These are phyloP conservation scores for Pythium phragmitis DNA, from an alignment of 352 stramenopile genomes.

Conservation along the genomic window DNA sequence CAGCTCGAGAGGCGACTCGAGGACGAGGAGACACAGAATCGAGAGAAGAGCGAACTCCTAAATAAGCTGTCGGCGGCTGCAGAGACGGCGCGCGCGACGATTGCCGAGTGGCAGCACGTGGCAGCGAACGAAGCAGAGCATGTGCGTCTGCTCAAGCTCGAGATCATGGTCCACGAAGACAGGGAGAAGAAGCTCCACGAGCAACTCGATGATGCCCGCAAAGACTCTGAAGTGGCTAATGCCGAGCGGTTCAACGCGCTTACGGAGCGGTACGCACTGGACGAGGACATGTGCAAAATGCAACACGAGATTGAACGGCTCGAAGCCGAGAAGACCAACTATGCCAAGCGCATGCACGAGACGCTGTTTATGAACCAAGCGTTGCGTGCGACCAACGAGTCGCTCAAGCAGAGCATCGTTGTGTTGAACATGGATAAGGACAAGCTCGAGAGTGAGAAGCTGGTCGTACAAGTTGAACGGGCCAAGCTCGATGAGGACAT, in stretches of 20 bases:
- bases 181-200: constrained; percentile 59
- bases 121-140: constrained; percentile 41
- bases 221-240: constrained; percentile 69
- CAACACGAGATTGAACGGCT: constrained; percentile 48
- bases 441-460: constrained; percentile 45
- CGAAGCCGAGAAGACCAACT: constrained; percentile 57
- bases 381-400: constrained; percentile 57
- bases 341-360: constrained; percentile 68
- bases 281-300: constrained; percentile 67
- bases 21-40: constrained; percentile 37
- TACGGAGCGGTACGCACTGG: constrained; percentile 51
- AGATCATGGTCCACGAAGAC: constrained; percentile 73
- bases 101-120: constrained; percentile 40
- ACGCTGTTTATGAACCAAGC: constrained; percentile 78
- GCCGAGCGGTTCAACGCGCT: constrained; percentile 63
- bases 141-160: constrained; percentile 56
- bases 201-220: constrained; percentile 50
- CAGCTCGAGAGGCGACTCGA: constrained; percentile 30
- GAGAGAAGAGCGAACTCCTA: constrained; percentile 52
- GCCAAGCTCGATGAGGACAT: constrained; percentile 33
- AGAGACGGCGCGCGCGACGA: constrained; percentile 34
- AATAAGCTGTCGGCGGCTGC: constrained; percentile 45
- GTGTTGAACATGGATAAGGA: constrained; percentile 63
- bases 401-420: constrained; percentile 55
- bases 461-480: constrained; percentile 35